Base-by-base conservation (phyloP, 345 rosid genomes). In the Pistacia integerrima region DNA sequence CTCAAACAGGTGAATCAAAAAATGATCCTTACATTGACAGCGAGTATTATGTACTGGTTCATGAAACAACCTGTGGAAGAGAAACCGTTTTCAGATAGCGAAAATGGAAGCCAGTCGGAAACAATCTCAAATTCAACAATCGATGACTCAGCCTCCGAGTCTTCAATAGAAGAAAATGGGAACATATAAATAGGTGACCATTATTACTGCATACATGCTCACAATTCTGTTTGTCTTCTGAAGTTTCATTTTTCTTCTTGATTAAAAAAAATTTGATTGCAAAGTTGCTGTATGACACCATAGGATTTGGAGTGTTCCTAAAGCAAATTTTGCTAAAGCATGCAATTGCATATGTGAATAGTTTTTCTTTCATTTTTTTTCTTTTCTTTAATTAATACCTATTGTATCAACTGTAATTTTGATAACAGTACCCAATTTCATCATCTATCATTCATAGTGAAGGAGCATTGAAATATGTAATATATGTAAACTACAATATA, bases 11-110 rank as follows among this genome's bases (percentile, higher is more conserved):
- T 93, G 82, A 96, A 96, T 73, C 99, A 96, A 82, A 93, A 96
- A 89, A 96, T 96, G 98, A 93, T 96, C 72, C 85, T 96, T 28
- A 96, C 98, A 4, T 81, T 96, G 82, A 92, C 99, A 1, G 98
- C 97, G 33, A 96, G 97, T 78, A 90, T 96, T 61, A 96, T 90
- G 98, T 82, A 92, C 46, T 93, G 99, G 99, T 87, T 83, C 86
- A 83, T 96, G 79, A 92, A 90, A 83, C 93, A 93, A 81, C 94
- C 94, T 8, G 82, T 80, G 75, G 88, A 86, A 63, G 94, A 90
- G 69, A 88, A 90, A 76, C 74, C 90, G 54, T 80, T 84, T 57
- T 92, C 97, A 0, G 98, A 96, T 74, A 91, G 88, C 57, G 97
- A 93, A 57, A 79, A 69, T 8, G 87, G 88, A 67, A 87, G 86